Evolutionary conservation across 2,329 filamentous ascomycete genomes (phyloP).

Genomic region (Arthrobotrys sinensis): DNA sequence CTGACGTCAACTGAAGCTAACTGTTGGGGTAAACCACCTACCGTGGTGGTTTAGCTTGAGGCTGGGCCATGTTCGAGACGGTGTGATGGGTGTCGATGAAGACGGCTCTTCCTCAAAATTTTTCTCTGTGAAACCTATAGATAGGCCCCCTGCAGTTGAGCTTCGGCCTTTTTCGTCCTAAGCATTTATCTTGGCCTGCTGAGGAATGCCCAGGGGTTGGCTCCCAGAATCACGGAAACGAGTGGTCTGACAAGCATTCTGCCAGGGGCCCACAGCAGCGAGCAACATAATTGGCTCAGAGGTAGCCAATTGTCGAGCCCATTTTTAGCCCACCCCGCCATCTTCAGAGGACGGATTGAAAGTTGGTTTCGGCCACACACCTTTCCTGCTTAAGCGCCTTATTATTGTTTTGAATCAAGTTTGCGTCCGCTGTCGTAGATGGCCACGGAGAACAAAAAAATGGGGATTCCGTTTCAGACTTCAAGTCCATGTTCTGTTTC

Average conservation of each 20-base stretch:
- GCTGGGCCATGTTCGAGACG: conserved; percentile 11
- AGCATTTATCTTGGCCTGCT: conserved; percentile 1
- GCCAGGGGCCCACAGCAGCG: conserved; percentile 17
- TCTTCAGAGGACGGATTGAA: conserved; percentile 18
- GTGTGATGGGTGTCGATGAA: conserved; percentile 1
- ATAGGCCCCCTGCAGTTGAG: conserved; percentile 18
- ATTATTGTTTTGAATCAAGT: conserved; percentile 33
- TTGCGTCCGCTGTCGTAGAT: conserved; percentile 23
- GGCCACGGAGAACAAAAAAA: conserved; percentile 14
- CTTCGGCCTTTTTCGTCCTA: background rate
- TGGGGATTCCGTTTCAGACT: conserved; percentile 29
- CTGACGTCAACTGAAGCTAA: conserved; percentile 25
- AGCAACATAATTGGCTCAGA: conserved; percentile 27
- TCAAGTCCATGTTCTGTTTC: conserved; percentile 5
- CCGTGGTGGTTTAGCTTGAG: conserved; percentile 24
- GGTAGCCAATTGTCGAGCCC: conserved; percentile 15
- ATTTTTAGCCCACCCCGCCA: conserved; percentile 39
- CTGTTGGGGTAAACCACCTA: conserved; percentile 3
- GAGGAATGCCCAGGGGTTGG: conserved; percentile 27
- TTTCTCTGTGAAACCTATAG: conserved; percentile 18
- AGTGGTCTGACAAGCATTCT: conserved; percentile 39
- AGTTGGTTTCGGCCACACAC: conserved; percentile 42
- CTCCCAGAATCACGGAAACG: conserved; percentile 40
- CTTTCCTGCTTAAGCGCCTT: conserved; percentile 47
- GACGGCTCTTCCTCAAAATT: background rate